Percentiles rank a stretch among this genome's conserved stretches.
Conservation (phyloP, 1,139 yeast genomes). For the Kazachstania sp. region DNA sequence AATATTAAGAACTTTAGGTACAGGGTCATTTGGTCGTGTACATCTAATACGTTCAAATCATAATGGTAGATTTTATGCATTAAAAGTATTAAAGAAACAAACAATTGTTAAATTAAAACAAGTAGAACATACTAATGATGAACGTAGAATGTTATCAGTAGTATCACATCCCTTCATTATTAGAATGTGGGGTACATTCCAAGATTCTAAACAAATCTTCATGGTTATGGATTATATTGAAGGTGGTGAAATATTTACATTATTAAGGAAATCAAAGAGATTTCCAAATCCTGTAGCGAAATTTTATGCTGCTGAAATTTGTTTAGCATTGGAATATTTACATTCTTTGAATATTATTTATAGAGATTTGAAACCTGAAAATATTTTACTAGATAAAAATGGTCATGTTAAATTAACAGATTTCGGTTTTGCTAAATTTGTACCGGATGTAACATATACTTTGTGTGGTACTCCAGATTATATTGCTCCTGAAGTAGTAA, state of each 20-base stretch:
- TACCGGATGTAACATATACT: slow-evolving; percentile 87
- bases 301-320: slow-evolving; percentile 94
- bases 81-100: slow-evolving; percentile 81
- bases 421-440: slow-evolving; percentile 95
- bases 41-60: slow-evolving; percentile 87
- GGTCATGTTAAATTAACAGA: slow-evolving; percentile 93
- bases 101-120: slow-evolving; percentile 92
- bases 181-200: slow-evolving; percentile 97
- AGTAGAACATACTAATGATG: slow-evolving; percentile 95
- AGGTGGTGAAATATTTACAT: slow-evolving; percentile 88
- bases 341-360: slow-evolving; percentile 87
- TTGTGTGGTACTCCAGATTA: slow-evolving; percentile 97
- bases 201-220: slow-evolving; percentile 75
- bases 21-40: slow-evolving; percentile 95
- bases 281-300: slow-evolving; percentile 97
- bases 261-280: slow-evolving; percentile 80
- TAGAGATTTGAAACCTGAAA: slow-evolving; percentile 93
- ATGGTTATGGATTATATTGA: slow-evolving; percentile 98
- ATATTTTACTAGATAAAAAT: slow-evolving; percentile 79
- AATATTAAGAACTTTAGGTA: slow-evolving; percentile 84
- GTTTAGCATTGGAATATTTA: slow-evolving; percentile 81
- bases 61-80: slow-evolving; percentile 86
- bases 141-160: slow-evolving; percentile 80
- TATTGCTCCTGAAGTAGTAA: slow-evolving; percentile 95
- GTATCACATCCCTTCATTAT: slow-evolving; percentile 91